These are phyloP conservation scores for Macrolepiota dolichaula DNA, from an alignment of 768 basidiomycete species.

Conservation along the genomic window DNA sequence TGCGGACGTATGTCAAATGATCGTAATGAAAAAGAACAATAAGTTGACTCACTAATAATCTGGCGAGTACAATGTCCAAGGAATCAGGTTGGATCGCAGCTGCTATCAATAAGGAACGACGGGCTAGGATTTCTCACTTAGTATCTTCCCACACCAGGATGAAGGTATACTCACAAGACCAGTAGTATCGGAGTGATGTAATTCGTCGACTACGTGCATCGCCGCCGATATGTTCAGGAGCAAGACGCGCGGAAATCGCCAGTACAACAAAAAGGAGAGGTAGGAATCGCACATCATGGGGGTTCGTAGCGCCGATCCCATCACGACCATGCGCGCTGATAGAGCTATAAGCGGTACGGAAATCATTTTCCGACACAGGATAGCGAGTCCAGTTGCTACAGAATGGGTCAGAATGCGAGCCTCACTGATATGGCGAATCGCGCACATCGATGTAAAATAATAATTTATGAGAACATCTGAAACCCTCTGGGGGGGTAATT, in stretches of 20 bases:
- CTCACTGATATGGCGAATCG: conserved; percentile 6
- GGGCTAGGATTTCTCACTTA: conserved; percentile 44
- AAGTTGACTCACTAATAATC: conserved; percentile 68
- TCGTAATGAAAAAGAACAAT: neutral
- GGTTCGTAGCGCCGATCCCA: conserved; percentile 58
- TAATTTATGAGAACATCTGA: conserved; percentile 80
- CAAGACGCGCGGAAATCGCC: conserved; percentile 81
- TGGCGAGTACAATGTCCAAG: conserved; percentile 86
- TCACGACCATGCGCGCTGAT: conserved; percentile 60
- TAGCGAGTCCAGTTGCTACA: conserved; percentile 92
- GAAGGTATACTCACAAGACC: conserved; percentile 72
- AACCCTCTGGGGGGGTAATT: conserved; percentile 75
- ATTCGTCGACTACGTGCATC: conserved; percentile 72
- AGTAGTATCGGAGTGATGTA: conserved; percentile 88
- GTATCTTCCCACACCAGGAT: conserved; percentile 13
- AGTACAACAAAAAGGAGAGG: conserved; percentile 93
- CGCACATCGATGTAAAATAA: conserved; percentile 74
- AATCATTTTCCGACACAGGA: conserved; percentile 83
- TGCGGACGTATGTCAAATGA: conserved; percentile 15
- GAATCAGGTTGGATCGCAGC: conserved; percentile 94
- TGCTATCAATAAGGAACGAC: conserved; percentile 84
- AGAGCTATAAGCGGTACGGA: conserved; percentile 68
- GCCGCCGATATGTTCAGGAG: conserved; percentile 81
- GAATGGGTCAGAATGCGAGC: conserved; percentile 11
- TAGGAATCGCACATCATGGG: conserved; percentile 78